Evolutionary conservation across 805 yeast genomes (phyloP).

Genomic region (Zygosaccharomyces kombuchaensis): DNA sequence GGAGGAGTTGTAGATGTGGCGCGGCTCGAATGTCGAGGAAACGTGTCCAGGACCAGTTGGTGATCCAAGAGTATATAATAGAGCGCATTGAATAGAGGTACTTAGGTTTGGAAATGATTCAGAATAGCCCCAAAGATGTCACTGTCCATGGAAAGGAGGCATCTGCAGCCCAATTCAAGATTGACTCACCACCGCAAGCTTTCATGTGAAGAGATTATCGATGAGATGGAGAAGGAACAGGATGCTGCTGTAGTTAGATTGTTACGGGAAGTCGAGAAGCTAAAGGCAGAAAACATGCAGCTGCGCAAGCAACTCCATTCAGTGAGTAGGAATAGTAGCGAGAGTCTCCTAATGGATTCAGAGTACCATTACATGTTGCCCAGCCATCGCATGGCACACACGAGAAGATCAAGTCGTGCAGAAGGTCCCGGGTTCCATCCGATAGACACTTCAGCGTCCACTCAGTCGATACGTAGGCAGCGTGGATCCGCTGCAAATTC

Average conservation of each 20-base stretch:
- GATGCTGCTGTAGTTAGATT: conserved; percentile 55
- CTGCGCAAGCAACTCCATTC: conserved; percentile 29
- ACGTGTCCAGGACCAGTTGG: background rate
- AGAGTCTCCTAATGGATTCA: background rate
- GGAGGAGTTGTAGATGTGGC: background rate
- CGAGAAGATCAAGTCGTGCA: conserved; percentile 10
- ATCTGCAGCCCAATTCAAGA: conserved; percentile 1
- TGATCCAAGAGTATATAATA: background rate
- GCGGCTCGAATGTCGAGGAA: background rate
- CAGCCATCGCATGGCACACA: conserved; percentile 3
- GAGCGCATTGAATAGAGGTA: background rate
- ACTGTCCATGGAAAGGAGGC: conserved; percentile 2
- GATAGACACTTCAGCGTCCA: conserved; percentile 7
- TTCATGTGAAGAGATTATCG: conserved; percentile 46
- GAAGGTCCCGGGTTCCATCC: conserved; percentile 7
- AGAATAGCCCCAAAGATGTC: background rate
- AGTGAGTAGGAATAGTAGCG: background rate
- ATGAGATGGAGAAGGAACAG: conserved; percentile 60
- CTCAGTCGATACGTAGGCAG: conserved; percentile 9
- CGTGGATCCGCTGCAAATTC: conserved; percentile 9
- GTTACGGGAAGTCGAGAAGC: conserved; percentile 46
- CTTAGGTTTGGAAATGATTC: background rate
- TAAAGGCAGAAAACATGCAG: conserved; percentile 45
- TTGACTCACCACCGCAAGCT: conserved; percentile 13
- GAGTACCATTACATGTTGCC: conserved; percentile 8